Percentiles rank a stretch among this genome's conserved stretches.
Evolutionary conservation across 345 rosid genomes (phyloP).

Genomic region (Lumnitzera littorea): DNA sequence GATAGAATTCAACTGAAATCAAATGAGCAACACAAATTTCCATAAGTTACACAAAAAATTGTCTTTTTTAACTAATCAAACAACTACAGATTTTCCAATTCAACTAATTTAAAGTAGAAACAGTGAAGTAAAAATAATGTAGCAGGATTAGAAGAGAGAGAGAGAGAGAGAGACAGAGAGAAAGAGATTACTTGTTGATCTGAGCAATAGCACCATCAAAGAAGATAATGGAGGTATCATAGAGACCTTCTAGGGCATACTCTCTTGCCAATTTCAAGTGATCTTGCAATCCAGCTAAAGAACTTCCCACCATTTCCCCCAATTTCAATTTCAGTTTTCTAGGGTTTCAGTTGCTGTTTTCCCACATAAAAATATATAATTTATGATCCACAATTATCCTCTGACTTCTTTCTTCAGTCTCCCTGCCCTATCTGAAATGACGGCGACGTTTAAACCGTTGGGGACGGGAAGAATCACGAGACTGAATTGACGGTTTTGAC

Average conservation of each 20-base stretch:
- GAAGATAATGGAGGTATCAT: constrained; percentile 92
- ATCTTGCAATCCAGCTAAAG: constrained; percentile 87
- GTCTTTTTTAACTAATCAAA: too few species aligned
- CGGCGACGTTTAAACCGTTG: constrained; percentile 48
- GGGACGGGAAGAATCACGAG: constrained; percentile 2
- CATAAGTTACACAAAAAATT: too few species aligned
- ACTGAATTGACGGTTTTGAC: constrained; percentile 9
- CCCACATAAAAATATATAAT: too few species aligned
- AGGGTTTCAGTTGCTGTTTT: constrained; percentile 5
- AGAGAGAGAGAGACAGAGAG: neutral
- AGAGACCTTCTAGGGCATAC: constrained; percentile 89
- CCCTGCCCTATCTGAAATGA: constrained; percentile 12
- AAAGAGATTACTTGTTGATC: constrained; percentile 53
- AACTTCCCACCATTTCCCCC: constrained; percentile 39
- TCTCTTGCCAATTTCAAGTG: constrained; percentile 95
- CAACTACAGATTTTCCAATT: too few species aligned
- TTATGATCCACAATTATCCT: neutral
- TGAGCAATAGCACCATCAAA: constrained; percentile 86
- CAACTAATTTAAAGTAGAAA: too few species aligned
- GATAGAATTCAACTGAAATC: too few species aligned
- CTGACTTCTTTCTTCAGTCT: constrained; percentile 9
- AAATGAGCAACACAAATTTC: too few species aligned
- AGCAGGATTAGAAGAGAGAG: too few species aligned
- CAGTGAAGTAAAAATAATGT: too few species aligned
- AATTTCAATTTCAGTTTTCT: neutral